A percentile compares a stretch with the other conserved stretches of the same genome.
Evolutionary conservation across 768 basidiomycete genomes (phyloP).

Genomic region (Sporobolomyces phaffii): DNA sequence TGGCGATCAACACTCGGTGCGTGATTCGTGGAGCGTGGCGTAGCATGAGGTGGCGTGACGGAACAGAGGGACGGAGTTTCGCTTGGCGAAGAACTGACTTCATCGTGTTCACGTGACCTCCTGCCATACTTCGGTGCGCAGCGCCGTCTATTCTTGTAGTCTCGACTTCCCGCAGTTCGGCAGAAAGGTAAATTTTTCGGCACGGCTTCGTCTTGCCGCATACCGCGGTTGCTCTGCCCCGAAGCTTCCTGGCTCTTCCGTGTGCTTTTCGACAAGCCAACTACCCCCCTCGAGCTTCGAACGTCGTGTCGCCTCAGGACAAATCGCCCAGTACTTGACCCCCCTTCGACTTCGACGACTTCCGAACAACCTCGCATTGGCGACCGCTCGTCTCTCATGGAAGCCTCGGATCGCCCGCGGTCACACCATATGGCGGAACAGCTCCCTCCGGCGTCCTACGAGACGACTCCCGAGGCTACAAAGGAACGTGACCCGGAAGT

Average conservation of each 20-base stretch:
- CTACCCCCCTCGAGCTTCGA: no score
- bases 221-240: no score
- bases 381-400: slow-evolving; percentile 3
- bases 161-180: neutral
- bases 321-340: no score
- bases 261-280: no score
- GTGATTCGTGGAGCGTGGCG: neutral
- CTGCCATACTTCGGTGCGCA: neutral
- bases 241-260: no score
- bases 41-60: neutral
- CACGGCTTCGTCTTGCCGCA: no score
- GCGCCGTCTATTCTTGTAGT: neutral
- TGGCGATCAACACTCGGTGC: neutral
- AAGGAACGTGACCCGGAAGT: neutral
- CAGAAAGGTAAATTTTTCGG: no score
- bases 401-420: neutral
- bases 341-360: no score
- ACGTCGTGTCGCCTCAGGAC: neutral
- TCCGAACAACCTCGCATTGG: no score
- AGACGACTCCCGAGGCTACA: neutral
- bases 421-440: neutral
- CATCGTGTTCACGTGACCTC: neutral
- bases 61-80: neutral
- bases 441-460: neutral
- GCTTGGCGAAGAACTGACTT: neutral